phyloP scores from a whole-genome alignment of 306 rosid genomes.

The Acacia acuminata region DNA sequence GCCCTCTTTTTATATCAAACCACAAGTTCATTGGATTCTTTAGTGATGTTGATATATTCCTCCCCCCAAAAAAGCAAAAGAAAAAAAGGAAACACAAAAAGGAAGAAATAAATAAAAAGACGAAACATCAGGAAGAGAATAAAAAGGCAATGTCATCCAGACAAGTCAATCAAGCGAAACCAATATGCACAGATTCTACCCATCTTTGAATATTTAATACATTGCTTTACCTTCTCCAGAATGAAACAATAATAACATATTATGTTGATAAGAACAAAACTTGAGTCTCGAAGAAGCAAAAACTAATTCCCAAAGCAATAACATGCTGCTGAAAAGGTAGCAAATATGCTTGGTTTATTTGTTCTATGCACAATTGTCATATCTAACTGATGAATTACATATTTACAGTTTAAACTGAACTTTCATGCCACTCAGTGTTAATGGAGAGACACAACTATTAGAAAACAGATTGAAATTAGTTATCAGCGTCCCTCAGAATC shows the following conservation, averaged over 20 bases:
- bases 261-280: conserved; percentile 1
- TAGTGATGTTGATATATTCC: conserved; percentile 18
- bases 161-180: conserved; percentile 23
- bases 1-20: not conserved
- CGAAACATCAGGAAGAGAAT: conserved; percentile 11
- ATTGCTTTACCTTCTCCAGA: not conserved
- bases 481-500: conserved; percentile 48
- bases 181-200: not conserved
- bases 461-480: conserved; percentile 23
- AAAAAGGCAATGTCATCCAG: not conserved
- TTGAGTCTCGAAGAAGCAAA: conserved; percentile 24
- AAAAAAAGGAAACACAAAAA: not conserved
- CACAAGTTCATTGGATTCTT: conserved; percentile 35
- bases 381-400: conserved; percentile 26
- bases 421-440: conserved; percentile 32
- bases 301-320: conserved; percentile 28
- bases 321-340: conserved; percentile 19
- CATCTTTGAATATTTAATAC: not conserved
- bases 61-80: too few relatives aligned
- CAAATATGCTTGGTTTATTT: conserved; percentile 37
- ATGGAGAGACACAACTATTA: not conserved
- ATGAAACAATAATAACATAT: not conserved
- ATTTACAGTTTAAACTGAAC: conserved; percentile 39
- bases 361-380: conserved; percentile 50
- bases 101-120: not conserved